Evolutionary conservation across 2,329 filamentous ascomycete species (phyloP), one percentile per base, ranked within the genome.

Genomic region (Arthroderma sp.): DNA sequence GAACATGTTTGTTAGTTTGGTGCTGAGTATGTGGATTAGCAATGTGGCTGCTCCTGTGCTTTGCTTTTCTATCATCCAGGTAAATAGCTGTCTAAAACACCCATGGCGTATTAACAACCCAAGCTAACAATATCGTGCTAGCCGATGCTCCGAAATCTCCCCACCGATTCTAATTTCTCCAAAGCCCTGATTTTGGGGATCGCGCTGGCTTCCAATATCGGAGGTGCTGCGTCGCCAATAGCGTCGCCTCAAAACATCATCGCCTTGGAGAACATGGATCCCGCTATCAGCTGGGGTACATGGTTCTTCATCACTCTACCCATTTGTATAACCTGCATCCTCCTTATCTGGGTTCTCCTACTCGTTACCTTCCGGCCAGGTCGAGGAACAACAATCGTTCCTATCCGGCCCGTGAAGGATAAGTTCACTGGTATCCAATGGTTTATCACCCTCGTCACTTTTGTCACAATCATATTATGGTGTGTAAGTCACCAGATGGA

Each of bases 1-100:
- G 44, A 95, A 89, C 67, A 98, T 98, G 91, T 88, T 95, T 56
- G 91, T 98, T 36, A 88, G 89, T 45, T 93, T 91, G 58, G 93
- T 98, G 62, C 83, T 93, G 6, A 95, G 87, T 56, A 98, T 98
- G 91, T 86, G 94, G 73, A 96, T 98, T 58, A 94, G 87, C 66
- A 98, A 98, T 54, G 93, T 98, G 29, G 91, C 91, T 1, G 89
- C 93, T 1, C 91, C 91, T 0, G 91, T 98, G 6, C 74, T 98
- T 33, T 98, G 91, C 70, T 96, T 93, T 64, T 94, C 87, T 15
- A 95, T 98, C 57, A 94, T 98, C 48, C 88, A 94, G 74, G 82
- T 85, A 64, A 54, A 39, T 22, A 10, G 44, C 31, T 39, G 15
- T 33, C 5, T 11, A 9, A 11, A 2, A 11, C 11, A 9, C 32